Base-by-base conservation (phyloP, 108 stramenopile species). In the Pseudonitzschia multiseries region DNA sequence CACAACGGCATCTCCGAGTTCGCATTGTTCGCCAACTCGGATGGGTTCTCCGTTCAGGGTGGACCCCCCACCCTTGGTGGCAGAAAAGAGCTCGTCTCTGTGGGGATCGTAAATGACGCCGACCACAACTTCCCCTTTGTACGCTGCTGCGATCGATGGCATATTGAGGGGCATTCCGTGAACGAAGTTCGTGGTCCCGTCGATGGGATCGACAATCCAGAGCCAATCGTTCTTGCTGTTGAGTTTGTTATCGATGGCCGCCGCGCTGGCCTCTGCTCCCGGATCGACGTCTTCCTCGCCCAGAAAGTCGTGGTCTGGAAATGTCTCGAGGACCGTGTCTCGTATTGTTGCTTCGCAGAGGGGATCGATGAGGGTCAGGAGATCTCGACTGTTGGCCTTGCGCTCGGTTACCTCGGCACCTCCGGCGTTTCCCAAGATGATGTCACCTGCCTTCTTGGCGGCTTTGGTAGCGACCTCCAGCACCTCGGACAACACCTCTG, bases 331-430 rank as follows among this genome's bases (percentile, higher is more conserved):
- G 17, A 93, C 59, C 13, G 83, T 78, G 27, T 86, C 84, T 51
- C 68, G 78, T 42, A 92, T 89, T 33, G 78, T 80, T 68, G 71
- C 79, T 68, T 95, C 90, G 76, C 94, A 95, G 32, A 93, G 76
- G 20, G 92, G 86, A 86, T 95, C 94, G 54, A 95, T 86, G 57
- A 89, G 31, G 12, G 97, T 98, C 48, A 98, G 68, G 63, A 98
- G 73, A 84, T 98, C 97, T 27, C 89, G 77, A 40, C 79, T 82
- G 75, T 95, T 96, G 29, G 88, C 91, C 79, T 97, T 97, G 8
- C 72, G 71, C 57, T 92, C 71, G 6, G 71, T 78, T 2, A 94
- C 89, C 50, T 87, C 87, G 21, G 89, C 87, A 15, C 87, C 87
- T 33, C 83, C 84, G 1, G 89, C 79, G 77, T 93, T 86, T 64